These are phyloP conservation scores for Pseudotulostoma volvatum DNA, from an alignment of 495 filamentous ascomycete genomes.

Conservation along the genomic window DNA sequence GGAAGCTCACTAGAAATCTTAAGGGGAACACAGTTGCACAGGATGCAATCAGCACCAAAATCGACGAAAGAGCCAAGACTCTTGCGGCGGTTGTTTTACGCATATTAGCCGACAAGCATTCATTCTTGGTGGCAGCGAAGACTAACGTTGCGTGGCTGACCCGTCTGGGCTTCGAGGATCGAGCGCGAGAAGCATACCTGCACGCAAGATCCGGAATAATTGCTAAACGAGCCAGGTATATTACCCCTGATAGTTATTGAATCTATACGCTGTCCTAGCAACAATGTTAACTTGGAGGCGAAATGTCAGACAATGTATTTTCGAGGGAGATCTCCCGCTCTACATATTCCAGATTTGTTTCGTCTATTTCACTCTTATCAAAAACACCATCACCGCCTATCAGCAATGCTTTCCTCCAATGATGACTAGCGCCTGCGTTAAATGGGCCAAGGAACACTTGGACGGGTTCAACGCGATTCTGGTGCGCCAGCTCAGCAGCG, in stretches of 20 bases:
- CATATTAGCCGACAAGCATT: slow-evolving; percentile 54
- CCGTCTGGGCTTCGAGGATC: slow-evolving; percentile 75
- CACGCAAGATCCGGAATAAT: slow-evolving; percentile 60
- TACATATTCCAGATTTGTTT: slow-evolving; percentile 95
- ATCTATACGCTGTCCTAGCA: too few species aligned
- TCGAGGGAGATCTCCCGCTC: slow-evolving; percentile 76
- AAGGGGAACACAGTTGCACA: slow-evolving; percentile 75
- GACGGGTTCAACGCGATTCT: slow-evolving; percentile 78
- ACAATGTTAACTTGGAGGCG: too few species aligned
- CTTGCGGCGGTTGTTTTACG: slow-evolving; percentile 60
- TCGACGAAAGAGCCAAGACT: slow-evolving; percentile 68
- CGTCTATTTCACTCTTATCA: slow-evolving; percentile 87
- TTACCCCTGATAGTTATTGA: too few species aligned
- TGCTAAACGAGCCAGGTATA: slow-evolving; percentile 63
- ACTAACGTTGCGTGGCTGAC: slow-evolving; percentile 67
- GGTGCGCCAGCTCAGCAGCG: slow-evolving; percentile 64
- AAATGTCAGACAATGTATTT: slow-evolving; percentile 87
- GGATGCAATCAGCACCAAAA: slow-evolving; percentile 74
- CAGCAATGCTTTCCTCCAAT: slow-evolving; percentile 73
- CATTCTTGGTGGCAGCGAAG: slow-evolving; percentile 52
- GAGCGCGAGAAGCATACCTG: slow-evolving; percentile 74
- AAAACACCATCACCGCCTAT: slow-evolving; percentile 76
- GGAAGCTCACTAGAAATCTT: slow-evolving; percentile 56
- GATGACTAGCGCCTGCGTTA: slow-evolving; percentile 83
- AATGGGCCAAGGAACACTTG: slow-evolving; percentile 87